Percentiles rank a stretch among this genome's conserved stretches.
Evolutionary conservation across 2,329 filamentous ascomycete species (phyloP).

Genomic region (Penicillium sp.): DNA sequence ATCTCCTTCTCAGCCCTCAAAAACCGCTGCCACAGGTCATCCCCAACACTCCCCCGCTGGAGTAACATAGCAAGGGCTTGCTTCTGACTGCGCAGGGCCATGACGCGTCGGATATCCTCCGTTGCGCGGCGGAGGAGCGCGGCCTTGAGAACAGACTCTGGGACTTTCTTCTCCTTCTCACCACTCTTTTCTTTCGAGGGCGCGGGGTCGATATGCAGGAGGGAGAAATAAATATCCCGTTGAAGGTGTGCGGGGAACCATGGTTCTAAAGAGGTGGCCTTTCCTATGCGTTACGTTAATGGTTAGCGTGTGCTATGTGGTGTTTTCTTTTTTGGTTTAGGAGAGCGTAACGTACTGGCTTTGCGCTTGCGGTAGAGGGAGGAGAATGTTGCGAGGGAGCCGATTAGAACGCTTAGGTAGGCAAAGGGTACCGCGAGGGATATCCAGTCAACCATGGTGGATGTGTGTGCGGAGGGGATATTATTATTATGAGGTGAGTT

Average conservation of each 20-base stretch:
- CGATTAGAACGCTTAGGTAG: conserved; percentile 85
- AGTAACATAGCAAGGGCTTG: conserved; percentile 81
- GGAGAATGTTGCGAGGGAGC: conserved; percentile 89
- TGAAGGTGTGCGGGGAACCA: conserved; percentile 94
- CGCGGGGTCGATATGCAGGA: conserved; percentile 73
- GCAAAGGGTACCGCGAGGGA: conserved; percentile 84
- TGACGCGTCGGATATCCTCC: conserved; percentile 90
- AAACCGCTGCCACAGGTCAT: conserved; percentile 95
- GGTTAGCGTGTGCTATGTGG: conserved; percentile 20
- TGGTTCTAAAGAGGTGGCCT: conserved; percentile 83
- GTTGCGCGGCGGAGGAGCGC: conserved; percentile 86
- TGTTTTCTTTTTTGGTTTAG: background rate
- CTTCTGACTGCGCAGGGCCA: conserved; percentile 87
- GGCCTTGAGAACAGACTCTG: conserved; percentile 84
- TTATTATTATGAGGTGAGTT: background rate
- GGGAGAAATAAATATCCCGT: conserved; percentile 91
- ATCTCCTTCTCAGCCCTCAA: conserved; percentile 94
- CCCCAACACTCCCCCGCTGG: conserved; percentile 89
- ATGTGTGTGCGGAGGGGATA: conserved; percentile 13
- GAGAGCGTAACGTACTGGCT: conserved; percentile 63
- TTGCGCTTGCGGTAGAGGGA: conserved; percentile 92
- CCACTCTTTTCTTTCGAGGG: conserved; percentile 38
- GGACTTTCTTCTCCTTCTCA: conserved; percentile 71
- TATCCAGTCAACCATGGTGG: conserved; percentile 71
- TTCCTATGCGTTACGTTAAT: conserved; percentile 54